Conservation (phyloP, 139 green algal genomes). For the Ettlia oleoabundans region DNA sequence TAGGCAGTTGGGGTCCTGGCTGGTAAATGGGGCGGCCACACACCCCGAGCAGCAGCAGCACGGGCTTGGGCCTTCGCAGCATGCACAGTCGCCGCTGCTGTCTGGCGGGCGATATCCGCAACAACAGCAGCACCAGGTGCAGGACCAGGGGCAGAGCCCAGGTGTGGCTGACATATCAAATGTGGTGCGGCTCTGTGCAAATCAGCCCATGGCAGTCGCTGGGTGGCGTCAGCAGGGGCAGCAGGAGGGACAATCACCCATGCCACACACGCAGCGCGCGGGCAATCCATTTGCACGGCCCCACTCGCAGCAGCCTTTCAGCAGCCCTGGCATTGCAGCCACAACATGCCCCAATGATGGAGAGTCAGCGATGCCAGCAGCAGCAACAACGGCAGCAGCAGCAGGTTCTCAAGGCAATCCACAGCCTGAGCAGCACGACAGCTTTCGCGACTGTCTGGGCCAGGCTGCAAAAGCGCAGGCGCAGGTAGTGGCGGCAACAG, state of each 20-base stretch:
- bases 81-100: neutral
- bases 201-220: neutral
- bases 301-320: neutral
- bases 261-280: no score
- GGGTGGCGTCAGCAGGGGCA: neutral
- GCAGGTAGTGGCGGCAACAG: no score
- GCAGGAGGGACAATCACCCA: no score
- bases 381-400: no score
- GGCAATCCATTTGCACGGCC: neutral
- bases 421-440: neutral
- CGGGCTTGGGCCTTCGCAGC: neutral
- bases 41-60: neutral
- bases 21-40: neutral
- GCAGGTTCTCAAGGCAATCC: neutral
- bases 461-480: no score
- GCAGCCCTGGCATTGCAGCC: neutral
- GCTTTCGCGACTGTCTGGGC: no score
- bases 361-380: no score
- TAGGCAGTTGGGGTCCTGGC: constrained; percentile 6
- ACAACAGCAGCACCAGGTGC: neutral
- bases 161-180: neutral
- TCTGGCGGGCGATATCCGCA: neutral
- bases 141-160: neutral
- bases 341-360: no score
- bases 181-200: neutral